Evolutionary conservation across 768 basidiomycete genomes (phyloP), one percentile per base, ranked within the genome.

Genomic region (Leccinum incarnatum): DNA sequence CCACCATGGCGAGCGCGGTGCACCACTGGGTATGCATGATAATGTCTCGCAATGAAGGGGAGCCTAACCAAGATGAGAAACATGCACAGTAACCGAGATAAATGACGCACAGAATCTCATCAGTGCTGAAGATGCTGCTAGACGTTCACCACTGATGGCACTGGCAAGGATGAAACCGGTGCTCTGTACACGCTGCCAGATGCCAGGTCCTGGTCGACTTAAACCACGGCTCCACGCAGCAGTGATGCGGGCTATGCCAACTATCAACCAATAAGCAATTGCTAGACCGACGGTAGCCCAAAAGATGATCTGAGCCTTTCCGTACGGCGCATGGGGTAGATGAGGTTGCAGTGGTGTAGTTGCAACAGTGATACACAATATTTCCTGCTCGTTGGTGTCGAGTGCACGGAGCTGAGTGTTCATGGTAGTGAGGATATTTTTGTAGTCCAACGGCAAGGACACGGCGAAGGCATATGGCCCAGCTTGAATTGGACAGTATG

Each of bases 21-120:
- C 89, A 92, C 89, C 91, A 98, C 64, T 97, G 95, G 0, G 95
- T 91, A 67, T 95, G 93, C 72, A 93, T 90, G 52, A 98, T 82
- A 53, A 99, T 82, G 72, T 99, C 97, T 54, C 95, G 81, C 75
- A 95, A 76, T 6, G 93, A 93, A 2, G 97, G 96, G 0, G 97
- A 96, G 65, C 89, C 94, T 95, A 58, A 29, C 19, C 42, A 56
- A 15, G 21, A 57, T 67, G 53, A 67, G 65, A 25, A 42, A 30
- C 56, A 34, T 57, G 50, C 47, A 64, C 59, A 36, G 61, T 23
- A 53, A 40, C 48, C 40, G 53, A 56, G 57, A 51, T 25, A 51
- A 53, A 60, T 32, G 52, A 78, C 91, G 68, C 70, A 94, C 94
- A 87, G 69, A 95, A 98, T 53, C 95, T 79, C 76, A 97, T 81